Percentiles rank a stretch among this genome's conserved stretches.
These are phyloP conservation scores for Tulasnella sp. DNA, from an alignment of 768 basidiomycete genomes.

Conservation along the genomic window DNA sequence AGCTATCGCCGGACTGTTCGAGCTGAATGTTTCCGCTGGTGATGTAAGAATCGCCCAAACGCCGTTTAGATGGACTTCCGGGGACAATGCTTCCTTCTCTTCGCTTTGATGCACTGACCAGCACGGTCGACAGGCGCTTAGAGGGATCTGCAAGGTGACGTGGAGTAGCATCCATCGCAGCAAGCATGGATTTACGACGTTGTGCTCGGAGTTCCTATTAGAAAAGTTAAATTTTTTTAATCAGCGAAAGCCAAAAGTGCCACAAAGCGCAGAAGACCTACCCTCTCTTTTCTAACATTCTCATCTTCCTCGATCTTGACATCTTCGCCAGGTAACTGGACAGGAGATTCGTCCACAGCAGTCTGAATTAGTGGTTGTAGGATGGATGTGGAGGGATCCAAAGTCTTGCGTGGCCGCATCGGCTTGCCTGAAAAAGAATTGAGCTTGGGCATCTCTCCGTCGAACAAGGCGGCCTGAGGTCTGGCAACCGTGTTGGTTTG, in stretches of 20 bases:
- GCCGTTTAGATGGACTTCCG: neutral
- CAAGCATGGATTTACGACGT: conserved; percentile 7
- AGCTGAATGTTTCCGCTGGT: neutral
- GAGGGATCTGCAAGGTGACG: neutral
- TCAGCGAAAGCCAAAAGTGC: neutral
- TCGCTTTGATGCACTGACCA: neutral
- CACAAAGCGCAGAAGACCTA: neutral
- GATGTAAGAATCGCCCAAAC: neutral
- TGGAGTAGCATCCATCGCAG: conserved; percentile 6
- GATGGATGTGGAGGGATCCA: neutral
- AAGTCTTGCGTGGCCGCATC: neutral
- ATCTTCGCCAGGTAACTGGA: neutral
- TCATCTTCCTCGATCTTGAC: neutral
- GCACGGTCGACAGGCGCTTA: neutral
- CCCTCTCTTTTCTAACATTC: neutral
- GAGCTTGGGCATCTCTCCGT: neutral
- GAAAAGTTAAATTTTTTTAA: neutral
- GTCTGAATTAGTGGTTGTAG: neutral
- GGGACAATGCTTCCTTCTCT: neutral
- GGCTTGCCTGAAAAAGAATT: neutral
- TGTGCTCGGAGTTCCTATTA: neutral
- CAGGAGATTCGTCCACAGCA: neutral
- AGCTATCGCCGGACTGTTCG: neutral
- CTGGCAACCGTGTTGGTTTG: neutral
- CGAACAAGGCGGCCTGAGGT: neutral